Conservation (phyloP, 1,284 basidiomycete species). For the Tilletia walkeri region DNA sequence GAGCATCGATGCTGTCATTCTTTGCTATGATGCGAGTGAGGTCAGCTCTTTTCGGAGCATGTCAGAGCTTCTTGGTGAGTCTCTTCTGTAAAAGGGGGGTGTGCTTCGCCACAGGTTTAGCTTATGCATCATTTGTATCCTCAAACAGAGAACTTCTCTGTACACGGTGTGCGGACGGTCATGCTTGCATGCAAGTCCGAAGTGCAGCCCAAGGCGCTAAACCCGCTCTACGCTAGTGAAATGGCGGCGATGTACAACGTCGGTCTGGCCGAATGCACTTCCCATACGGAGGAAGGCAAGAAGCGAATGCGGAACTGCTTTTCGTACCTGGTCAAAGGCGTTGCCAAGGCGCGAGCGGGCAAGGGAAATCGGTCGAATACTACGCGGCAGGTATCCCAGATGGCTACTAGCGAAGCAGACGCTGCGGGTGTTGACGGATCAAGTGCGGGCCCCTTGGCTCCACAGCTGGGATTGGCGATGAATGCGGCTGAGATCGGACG, state of each 20-base stretch:
- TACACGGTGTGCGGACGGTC: constrained; percentile 41
- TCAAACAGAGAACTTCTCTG: constrained; percentile 39
- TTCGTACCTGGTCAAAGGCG: constrained; percentile 49
- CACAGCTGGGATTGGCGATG: not conserved
- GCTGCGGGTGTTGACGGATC: not conserved
- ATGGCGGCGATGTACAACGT: constrained; percentile 50
- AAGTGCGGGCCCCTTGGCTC: not conserved
- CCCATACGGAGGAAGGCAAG: constrained; percentile 41
- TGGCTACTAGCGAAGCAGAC: not conserved
- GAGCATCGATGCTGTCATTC: constrained; percentile 45
- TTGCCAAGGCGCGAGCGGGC: constrained; percentile 40
- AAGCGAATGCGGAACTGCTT: constrained; percentile 53
- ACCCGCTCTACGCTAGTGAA: constrained; percentile 50
- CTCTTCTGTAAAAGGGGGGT: too few relatives aligned
- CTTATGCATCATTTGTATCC: not conserved
- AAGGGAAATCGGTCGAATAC: not conserved
- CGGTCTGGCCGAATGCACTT: constrained; percentile 48
- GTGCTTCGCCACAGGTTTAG: too few relatives aligned
- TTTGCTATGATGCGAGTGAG: constrained; percentile 49
- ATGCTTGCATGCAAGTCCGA: constrained; percentile 54
- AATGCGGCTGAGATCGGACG: not conserved
- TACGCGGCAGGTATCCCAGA: not conserved
- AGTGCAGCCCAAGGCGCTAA: constrained; percentile 43
- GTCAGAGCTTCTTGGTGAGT: constrained; percentile 41
- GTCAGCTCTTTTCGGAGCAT: constrained; percentile 47